Base-by-base conservation (phyloP, 164 flowering plant genomes). In the Aristolochia fimbriata region DNA sequence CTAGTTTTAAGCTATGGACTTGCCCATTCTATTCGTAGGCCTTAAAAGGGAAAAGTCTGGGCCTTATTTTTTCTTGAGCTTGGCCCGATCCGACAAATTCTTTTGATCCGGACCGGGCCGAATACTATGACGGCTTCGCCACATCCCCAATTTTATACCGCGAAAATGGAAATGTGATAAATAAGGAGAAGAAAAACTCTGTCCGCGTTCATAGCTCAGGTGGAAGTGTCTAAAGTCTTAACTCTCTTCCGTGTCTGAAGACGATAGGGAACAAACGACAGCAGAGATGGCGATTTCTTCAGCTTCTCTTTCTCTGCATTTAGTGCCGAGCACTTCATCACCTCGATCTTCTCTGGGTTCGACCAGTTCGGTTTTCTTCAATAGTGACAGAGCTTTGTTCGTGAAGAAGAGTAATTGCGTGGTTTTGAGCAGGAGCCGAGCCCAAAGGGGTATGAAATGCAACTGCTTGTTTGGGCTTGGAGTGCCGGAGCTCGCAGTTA, bases 401-500 rank as follows among this genome's bases (percentile, higher is more conserved):
- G 57, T 22, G 47, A 69, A 30, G 64, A 63, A 47, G 53, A 65
- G 11, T 9, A 60, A 23, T 56, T 33, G 62, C 59, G 15, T 65
- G 64, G 31, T 62, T n/a, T 50, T 63, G 62, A 56, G 50, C 60
- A 65, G 77, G 57, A 68, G 51, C 58, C 57, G 61, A 59, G 64
- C 47, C 11, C 66, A 30, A 41, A 73, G 51, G 71, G 80, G 87
- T 43, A 67, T 85, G 22, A 68, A 79, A 16, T 82, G 88, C 68
- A 72, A 67, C 24, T 82, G 84, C 56, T 55, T 88, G 75, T 91
- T 91, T 57, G 91, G 97, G 41, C 84, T 91, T 41, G 97, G 97
- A n/a, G 81, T 91, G 56, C 96, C 97, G 8, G 96, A 91, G 80
- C 79, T 91, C 22, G 97, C 68, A 24, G 96, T 91, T 9, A 91